phyloP scores from a whole-genome alignment of 176 grass and related monocot species.

The Thinopyrum elongatum region DNA sequence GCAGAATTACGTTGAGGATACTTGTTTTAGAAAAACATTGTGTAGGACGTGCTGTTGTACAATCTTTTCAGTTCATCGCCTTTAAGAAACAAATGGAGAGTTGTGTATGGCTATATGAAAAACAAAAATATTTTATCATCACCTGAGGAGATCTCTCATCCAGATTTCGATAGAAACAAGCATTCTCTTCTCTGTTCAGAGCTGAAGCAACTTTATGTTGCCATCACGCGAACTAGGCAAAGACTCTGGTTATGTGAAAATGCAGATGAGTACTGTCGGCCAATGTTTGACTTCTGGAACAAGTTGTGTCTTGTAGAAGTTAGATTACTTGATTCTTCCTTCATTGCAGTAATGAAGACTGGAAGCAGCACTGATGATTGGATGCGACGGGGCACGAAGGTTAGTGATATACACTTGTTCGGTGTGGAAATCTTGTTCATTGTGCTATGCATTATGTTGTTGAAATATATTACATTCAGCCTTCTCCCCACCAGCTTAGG shows the following conservation, averaged over 20 bases:
- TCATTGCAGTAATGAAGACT: constrained; percentile 58
- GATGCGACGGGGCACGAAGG: too few species aligned
- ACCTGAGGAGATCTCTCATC: constrained; percentile 39
- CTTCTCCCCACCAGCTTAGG: too few species aligned
- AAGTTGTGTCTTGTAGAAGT: constrained; percentile 72
- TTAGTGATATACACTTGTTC: too few species aligned
- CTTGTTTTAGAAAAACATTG: background rate
- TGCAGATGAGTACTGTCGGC: constrained; percentile 49
- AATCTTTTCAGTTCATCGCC: constrained; percentile 79
- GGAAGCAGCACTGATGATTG: constrained; percentile 56
- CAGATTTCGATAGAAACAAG: constrained; percentile 47
- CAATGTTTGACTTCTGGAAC: constrained; percentile 91
- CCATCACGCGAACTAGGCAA: constrained; percentile 81
- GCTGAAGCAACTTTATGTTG: constrained; percentile 96
- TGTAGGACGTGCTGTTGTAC: constrained; percentile 87
- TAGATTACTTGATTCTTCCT: constrained; percentile 56
- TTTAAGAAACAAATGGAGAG: constrained; percentile 75
- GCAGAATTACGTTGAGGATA: background rate
- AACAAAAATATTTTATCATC: constrained; percentile 30
- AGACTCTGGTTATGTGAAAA: constrained; percentile 89
- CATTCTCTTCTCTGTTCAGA: too few species aligned
- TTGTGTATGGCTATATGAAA: constrained; percentile 75
- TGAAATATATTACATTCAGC: too few species aligned
- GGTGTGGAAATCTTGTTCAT: too few species aligned
- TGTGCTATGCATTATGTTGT: too few species aligned